Evolutionary conservation across 441 rosid genomes (phyloP).

Genomic region (Gossypium laxum): DNA sequence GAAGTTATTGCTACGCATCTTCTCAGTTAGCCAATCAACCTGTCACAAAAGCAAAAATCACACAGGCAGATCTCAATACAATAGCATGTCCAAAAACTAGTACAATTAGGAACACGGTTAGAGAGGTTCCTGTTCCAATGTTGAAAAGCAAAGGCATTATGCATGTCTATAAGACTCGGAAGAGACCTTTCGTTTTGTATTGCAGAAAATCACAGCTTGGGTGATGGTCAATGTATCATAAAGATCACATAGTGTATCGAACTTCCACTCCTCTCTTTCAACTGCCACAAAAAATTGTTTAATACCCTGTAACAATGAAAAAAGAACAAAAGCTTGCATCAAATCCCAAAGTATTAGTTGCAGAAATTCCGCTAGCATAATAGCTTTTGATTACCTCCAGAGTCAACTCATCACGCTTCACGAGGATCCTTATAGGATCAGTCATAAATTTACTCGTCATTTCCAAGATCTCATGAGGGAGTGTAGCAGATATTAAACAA

Average conservation of each 20-base stretch:
- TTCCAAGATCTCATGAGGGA: conserved; percentile 95
- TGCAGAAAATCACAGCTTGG: conserved; percentile 94
- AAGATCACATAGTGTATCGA: conserved; percentile 88
- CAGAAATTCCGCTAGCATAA: not conserved
- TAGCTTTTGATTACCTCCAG: conserved; percentile 49
- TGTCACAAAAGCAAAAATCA: conserved; percentile 19
- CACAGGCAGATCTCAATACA: not conserved
- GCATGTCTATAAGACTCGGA: not conserved
- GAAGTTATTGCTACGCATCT: conserved; percentile 77
- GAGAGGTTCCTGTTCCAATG: not conserved
- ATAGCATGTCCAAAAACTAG: not conserved
- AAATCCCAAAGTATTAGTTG: not conserved
- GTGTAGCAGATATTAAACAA: conserved; percentile 85
- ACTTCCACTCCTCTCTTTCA: conserved; percentile 96
- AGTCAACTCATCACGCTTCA: conserved; percentile 96
- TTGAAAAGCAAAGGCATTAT: not conserved
- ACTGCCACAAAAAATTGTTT: conserved; percentile 89
- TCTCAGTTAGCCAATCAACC: conserved; percentile 98
- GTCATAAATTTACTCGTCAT: conserved; percentile 91
- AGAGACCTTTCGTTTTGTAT: conserved; percentile 78
- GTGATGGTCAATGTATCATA: conserved; percentile 86
- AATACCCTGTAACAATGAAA: conserved; percentile 48
- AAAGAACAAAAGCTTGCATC: conserved; percentile 14
- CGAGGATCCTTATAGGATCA: conserved; percentile 88
- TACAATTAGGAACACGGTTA: not conserved